Conservation (phyloP, 2,329 filamentous ascomycete species). For the Penicillium sp. region DNA sequence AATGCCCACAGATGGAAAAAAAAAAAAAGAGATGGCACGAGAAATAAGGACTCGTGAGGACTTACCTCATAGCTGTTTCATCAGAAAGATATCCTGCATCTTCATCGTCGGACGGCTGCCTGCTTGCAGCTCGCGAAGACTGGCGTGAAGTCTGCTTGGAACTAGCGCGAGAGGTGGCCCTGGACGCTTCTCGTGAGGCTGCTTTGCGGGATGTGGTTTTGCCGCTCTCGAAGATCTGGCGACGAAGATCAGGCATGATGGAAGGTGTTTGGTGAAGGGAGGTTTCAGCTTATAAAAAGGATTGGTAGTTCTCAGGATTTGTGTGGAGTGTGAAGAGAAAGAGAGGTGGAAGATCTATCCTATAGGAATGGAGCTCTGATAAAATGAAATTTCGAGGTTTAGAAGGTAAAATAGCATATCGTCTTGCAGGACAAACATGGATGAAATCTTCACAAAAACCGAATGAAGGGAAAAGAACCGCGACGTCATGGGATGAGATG, state of each 20-base stretch:
- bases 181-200: conserved; percentile 55
- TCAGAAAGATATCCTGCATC: conserved; percentile 58
- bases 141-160: conserved; percentile 55
- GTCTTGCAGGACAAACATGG: conserved; percentile 14
- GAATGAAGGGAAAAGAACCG: conserved; percentile 6
- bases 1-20: conserved; percentile 34
- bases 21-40: conserved; percentile 1
- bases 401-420: conserved; percentile 16
- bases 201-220: conserved; percentile 66
- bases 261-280: neutral
- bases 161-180: conserved; percentile 51
- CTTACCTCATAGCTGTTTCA: conserved; percentile 58
- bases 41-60: neutral
- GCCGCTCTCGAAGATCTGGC: conserved; percentile 63
- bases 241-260: conserved; percentile 52
- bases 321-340: neutral
- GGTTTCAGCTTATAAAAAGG: neutral
- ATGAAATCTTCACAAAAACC: conserved; percentile 7
- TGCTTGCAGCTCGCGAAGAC: conserved; percentile 55
- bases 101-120: conserved; percentile 61
- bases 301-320: neutral
- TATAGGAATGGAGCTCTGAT: conserved; percentile 21
- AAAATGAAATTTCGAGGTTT: conserved; percentile 11
- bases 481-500: neutral
- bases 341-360: conserved; percentile 7